phyloP scores from a whole-genome alignment of 2,329 filamentous ascomycete genomes.

The Trichophaea hybrida region DNA sequence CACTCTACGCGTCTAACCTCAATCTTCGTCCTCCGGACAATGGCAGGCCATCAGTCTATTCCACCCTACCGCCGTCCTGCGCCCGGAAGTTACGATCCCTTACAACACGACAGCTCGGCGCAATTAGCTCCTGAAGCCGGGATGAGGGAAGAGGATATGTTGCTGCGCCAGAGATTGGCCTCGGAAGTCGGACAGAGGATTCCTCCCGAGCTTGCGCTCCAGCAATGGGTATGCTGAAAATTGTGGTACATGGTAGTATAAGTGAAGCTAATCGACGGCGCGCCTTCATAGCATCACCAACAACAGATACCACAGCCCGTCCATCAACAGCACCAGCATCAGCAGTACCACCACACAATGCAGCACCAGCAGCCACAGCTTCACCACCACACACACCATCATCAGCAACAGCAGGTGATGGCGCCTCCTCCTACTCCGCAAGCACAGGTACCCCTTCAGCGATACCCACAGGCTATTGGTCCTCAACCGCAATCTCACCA shows the following conservation, averaged over 20 bases:
- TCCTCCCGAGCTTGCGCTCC: neutral
- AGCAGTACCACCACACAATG: neutral
- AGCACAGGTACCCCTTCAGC: neutral
- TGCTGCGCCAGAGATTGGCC: constrained; percentile 17
- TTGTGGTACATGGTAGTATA: too few species aligned
- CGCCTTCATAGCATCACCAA: neutral
- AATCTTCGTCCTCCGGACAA: too few species aligned
- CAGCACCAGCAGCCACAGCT: constrained; percentile 5
- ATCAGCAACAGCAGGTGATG: constrained; percentile 5
- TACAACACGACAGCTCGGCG: too few species aligned
- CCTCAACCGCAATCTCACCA: neutral
- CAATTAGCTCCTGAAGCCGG: neutral
- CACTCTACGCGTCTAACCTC: too few species aligned
- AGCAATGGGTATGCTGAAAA: constrained; percentile 12
- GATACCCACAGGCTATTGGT: neutral
- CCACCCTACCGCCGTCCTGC: too few species aligned
- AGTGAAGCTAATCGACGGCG: neutral
- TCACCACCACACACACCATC: neutral
- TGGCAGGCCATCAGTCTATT: too few species aligned
- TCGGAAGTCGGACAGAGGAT: constrained; percentile 3
- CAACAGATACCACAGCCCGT: neutral
- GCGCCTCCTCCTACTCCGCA: constrained; percentile 13
- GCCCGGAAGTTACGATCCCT: too few species aligned
- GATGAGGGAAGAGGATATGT: constrained; percentile 10
- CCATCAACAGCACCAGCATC: neutral